A percentile compares a stretch with the other conserved stretches of the same genome.
These are phyloP conservation scores for Gyromitra esculenta DNA, from an alignment of 2,329 filamentous ascomycete genomes.

Conservation along the genomic window DNA sequence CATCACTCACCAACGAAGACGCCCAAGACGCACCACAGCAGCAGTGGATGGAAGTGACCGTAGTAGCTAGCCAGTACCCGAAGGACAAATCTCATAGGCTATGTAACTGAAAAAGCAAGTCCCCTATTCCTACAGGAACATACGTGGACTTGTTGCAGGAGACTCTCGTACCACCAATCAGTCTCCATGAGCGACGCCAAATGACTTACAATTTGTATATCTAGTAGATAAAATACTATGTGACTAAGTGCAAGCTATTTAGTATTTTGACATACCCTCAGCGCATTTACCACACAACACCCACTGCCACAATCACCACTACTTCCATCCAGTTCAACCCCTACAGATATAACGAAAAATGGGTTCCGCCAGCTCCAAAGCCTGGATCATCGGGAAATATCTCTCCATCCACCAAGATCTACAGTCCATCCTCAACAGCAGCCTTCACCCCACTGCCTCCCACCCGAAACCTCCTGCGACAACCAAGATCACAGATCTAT, in stretches of 20 bases:
- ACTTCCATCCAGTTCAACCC: not conserved
- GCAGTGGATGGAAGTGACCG: not conserved
- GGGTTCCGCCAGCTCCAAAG: conserved; percentile 18
- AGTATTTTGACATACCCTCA: too few relatives aligned
- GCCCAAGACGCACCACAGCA: too few relatives aligned
- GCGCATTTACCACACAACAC: not conserved
- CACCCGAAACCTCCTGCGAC: not conserved
- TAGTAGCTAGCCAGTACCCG: not conserved
- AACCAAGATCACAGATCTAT: conserved; percentile 9
- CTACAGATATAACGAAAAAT: not conserved
- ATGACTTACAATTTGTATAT: too few relatives aligned
- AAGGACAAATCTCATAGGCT: too few relatives aligned
- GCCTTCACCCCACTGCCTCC: not conserved
- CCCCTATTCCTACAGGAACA: too few relatives aligned
- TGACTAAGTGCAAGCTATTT: too few relatives aligned
- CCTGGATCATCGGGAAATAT: conserved; percentile 10
- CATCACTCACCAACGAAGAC: too few relatives aligned
- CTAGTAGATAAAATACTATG: too few relatives aligned
- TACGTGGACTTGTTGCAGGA: too few relatives aligned
- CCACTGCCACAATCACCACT: not conserved
- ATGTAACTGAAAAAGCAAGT: too few relatives aligned
- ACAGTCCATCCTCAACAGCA: conserved; percentile 6
- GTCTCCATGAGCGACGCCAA: too few relatives aligned
- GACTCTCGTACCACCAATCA: too few relatives aligned
- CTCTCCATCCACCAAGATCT: conserved; percentile 1